Evolutionary conservation across 208 protist species (phyloP).

Genomic region (Trichomonas vaginalis): DNA sequence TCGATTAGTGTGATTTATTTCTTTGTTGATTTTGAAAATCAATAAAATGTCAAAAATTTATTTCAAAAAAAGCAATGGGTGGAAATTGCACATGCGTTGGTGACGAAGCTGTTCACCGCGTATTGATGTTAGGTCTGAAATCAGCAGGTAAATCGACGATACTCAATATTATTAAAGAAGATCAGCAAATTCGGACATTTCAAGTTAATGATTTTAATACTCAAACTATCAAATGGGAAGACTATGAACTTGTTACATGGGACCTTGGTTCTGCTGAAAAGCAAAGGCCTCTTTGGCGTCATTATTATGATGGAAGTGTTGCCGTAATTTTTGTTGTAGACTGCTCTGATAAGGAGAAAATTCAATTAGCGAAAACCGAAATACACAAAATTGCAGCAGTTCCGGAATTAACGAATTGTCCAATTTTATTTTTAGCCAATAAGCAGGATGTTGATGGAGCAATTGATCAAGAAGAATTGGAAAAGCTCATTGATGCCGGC

Average conservation of each 20-base stretch:
- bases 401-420: slow-evolving; percentile 16
- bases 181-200: neutral
- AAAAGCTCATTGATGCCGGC: neutral
- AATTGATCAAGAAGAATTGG: neutral
- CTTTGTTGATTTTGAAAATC: too few relatives aligned
- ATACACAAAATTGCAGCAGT: slow-evolving; percentile 13
- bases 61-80: neutral
- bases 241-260: neutral
- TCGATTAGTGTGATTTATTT: too few relatives aligned
- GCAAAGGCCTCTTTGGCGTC: neutral
- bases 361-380: neutral
- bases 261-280: neutral
- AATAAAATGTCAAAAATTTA: too few relatives aligned
- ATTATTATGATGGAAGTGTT: slow-evolving; percentile 20
- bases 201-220: neutral
- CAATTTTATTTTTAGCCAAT: slow-evolving; percentile 27
- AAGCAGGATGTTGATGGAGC: slow-evolving; percentile 24
- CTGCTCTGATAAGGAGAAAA: neutral
- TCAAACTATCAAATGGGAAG: neutral
- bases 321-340: slow-evolving; percentile 29
- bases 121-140: neutral
- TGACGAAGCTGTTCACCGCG: neutral
- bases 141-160: neutral
- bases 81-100: neutral
- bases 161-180: neutral